Conservation (phyloP, 106 monocot genomes). For the Dioscorea alata region DNA sequence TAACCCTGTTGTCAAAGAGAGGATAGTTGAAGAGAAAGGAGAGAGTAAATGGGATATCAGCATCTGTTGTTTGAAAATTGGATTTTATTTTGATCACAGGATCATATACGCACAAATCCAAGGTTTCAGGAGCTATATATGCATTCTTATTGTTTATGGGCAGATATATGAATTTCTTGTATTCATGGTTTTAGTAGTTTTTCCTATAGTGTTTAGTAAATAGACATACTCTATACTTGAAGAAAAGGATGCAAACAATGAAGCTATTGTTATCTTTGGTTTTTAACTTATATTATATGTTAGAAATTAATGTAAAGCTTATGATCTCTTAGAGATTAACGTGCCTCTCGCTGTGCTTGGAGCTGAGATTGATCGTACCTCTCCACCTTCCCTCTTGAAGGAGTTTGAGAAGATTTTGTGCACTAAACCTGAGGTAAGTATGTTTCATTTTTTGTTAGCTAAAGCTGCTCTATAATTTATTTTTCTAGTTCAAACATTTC, state of each 20-base stretch:
- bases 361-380: constrained; percentile 43
- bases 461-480: no score
- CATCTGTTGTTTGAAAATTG: no score
- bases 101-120: no score
- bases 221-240: neutral
- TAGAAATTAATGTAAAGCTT: neutral
- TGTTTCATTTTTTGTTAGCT: neutral
- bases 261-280: neutral
- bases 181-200: no score
- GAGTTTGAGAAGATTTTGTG: constrained; percentile 54
- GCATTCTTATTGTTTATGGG: no score
- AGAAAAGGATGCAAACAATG: neutral
- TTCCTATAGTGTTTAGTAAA: neutral
- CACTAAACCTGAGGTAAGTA: constrained; percentile 37
- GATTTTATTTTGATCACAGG: no score
- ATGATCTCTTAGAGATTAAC: constrained; percentile 33
- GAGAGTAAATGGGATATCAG: no score
- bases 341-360: constrained; percentile 39
- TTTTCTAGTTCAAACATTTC: no score
- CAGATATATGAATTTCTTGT: no score
- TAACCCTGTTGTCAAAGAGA: no score
- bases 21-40: no score
- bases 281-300: neutral
- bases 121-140: no score
- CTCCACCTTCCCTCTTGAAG: constrained; percentile 50